Evolutionary conservation across 2,329 filamentous ascomycete species (phyloP), one percentile per base, ranked within the genome.

Genomic region (Alternaria atra): DNA sequence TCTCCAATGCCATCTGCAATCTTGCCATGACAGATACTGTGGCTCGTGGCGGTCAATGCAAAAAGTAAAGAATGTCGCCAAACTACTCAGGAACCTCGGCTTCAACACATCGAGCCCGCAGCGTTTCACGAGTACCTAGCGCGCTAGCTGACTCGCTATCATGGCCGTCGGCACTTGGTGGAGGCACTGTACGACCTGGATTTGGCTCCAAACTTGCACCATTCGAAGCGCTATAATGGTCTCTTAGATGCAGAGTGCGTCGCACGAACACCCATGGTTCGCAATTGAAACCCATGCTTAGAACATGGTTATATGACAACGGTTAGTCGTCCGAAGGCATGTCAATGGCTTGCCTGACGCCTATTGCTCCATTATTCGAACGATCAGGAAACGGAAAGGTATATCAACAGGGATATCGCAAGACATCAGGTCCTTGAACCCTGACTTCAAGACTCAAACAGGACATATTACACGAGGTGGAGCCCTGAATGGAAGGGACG

Each of bases 131-230:
- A 58, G 23, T 39, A 43, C 13, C 25, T 42, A 53, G 20, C 27
- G 47, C 30, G 17, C 53, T 47, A 27, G 17, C 42, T 47, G 58
- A 60, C 47, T 60, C 53, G 42, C 20, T 9, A 10, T 39, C 40
- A 15, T 46, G n/a, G 58, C 27, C 35, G 12, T 44, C 58, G 58
- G 58, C 58, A 60, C 40, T 60, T 52, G 47, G 13, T 29, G 15
- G 37, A 39, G 30, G 44, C 35, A 27, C 20, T 54, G 23, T 20
- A 25, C 32, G 10, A 34, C 50, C 42, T 37, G 17, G 50, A 35
- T 29, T 13, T 47, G 27, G 32, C 29, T 35, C 32, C 34, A 25
- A 20, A 46, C 20, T 15, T 42, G 50, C 27, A 39, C 27, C 50
- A 25, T 40, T 17, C 32, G 15, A 34, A 30, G 12, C 50, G 48